A percentile compares a stretch with the other conserved stretches of the same genome.
phyloP scores from a whole-genome alignment of 805 yeast species.

The Starmerella floricola region DNA sequence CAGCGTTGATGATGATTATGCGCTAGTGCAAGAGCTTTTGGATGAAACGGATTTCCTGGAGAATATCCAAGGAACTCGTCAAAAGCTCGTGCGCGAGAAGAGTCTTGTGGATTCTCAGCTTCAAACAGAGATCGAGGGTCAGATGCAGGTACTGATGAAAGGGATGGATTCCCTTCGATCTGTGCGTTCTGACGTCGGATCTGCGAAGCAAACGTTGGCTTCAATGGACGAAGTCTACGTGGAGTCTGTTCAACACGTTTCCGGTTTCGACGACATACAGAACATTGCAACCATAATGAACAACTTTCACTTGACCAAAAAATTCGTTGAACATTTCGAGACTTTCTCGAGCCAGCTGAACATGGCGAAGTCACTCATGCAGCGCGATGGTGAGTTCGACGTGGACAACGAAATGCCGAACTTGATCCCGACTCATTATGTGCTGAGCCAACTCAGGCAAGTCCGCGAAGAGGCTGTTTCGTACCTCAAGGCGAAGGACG shows the following conservation, averaged over 20 bases:
- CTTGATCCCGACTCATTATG: slow-evolving; percentile 55
- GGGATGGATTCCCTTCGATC: slow-evolving; percentile 28
- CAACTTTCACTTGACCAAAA: slow-evolving; percentile 56
- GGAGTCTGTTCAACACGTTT: slow-evolving; percentile 48
- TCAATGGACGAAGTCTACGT: slow-evolving; percentile 38
- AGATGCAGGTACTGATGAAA: slow-evolving; percentile 43
- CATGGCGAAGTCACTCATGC: slow-evolving; percentile 43
- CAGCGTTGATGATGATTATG: slow-evolving; percentile 6
- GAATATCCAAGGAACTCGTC: slow-evolving; percentile 27
- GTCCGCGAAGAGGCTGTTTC: slow-evolving; percentile 54
- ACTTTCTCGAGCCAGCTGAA: slow-evolving; percentile 42
- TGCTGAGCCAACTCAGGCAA: slow-evolving; percentile 59
- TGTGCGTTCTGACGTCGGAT: slow-evolving; percentile 33
- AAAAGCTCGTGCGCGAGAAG: slow-evolving; percentile 42
- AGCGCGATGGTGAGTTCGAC: slow-evolving; percentile 33
- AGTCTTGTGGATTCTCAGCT: slow-evolving; percentile 64
- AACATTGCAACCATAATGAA: slow-evolving; percentile 56
- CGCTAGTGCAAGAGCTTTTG: slow-evolving; percentile 20
- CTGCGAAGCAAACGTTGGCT: slow-evolving; percentile 25
- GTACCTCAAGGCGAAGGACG: slow-evolving; percentile 20
- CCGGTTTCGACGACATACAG: slow-evolving; percentile 56
- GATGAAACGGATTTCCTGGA: slow-evolving; percentile 26
- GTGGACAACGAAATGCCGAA: slow-evolving; percentile 38
- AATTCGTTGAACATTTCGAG: slow-evolving; percentile 50
- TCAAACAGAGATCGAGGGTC: slow-evolving; percentile 54